Percentiles rank a stretch among this genome's conserved stretches.
Conservation (phyloP, 192 early-diverging fungal species). For the Coemansia sp. region DNA sequence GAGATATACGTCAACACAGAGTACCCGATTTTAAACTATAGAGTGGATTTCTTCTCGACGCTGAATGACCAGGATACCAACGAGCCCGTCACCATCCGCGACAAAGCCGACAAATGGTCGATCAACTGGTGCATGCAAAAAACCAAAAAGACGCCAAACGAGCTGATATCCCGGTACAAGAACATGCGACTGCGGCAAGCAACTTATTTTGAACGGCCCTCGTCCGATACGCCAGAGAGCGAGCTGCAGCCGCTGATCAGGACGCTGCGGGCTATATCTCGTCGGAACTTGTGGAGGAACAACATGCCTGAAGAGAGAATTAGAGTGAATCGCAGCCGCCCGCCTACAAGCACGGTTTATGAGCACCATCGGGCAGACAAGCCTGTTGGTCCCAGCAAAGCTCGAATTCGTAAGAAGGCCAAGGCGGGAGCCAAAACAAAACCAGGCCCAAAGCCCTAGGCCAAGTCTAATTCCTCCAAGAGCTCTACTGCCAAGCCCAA, state of each 20-base stretch:
- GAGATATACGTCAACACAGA: slow-evolving; percentile 43
- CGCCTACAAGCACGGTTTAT: slow-evolving; percentile 5
- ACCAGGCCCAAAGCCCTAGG: too few relatives aligned
- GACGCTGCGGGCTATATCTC: slow-evolving; percentile 42
- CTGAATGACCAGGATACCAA: slow-evolving; percentile 35
- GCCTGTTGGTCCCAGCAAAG: neutral
- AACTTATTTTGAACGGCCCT: slow-evolving; percentile 47
- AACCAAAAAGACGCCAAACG: slow-evolving; percentile 10
- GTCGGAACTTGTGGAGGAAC: slow-evolving; percentile 40
- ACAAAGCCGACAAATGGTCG: slow-evolving; percentile 30
- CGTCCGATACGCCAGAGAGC: slow-evolving; percentile 43
- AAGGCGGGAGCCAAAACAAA: too few relatives aligned
- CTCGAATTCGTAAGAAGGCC: too few relatives aligned
- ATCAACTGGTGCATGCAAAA: slow-evolving; percentile 41
- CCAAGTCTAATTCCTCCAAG: too few relatives aligned
- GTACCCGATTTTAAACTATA: slow-evolving; percentile 41
- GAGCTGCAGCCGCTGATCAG: slow-evolving; percentile 38
- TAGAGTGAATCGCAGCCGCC: slow-evolving; percentile 30
- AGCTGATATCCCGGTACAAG: slow-evolving; percentile 11
- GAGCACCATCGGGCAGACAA: neutral
- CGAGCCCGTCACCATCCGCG: slow-evolving; percentile 39
- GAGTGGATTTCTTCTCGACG: slow-evolving; percentile 42
- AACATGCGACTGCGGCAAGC: slow-evolving; percentile 33
- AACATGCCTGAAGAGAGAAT: slow-evolving; percentile 24
- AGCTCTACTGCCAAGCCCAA: too few relatives aligned